Base-by-base conservation (phyloP, 345 rosid species). In the Leavenworthia alabamica region DNA sequence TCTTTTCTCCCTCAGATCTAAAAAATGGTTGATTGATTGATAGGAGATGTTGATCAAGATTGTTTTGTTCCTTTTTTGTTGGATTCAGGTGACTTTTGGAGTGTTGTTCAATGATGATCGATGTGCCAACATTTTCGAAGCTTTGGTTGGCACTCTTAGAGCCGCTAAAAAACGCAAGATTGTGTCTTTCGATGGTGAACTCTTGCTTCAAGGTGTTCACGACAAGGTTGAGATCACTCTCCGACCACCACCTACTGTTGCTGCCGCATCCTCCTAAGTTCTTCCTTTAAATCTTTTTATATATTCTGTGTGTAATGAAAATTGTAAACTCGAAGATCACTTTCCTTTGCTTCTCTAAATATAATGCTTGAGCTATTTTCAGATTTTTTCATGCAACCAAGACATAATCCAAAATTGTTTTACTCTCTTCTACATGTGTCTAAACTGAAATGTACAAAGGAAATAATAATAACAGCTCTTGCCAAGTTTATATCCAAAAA, bases 101-200 rank as follows among this genome's bases (percentile, higher is more conserved):
- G 91, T 85, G 56, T 72, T 89, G 63, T 89, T 93, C 71, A 70
- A 85, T 31, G 97, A 92, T 11, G 96, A 93, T 31, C 78, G 81
- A 62, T 93, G 99, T 55, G 90, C 97, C n/a, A 89, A 89, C 78
- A 83, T 89, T 69, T 89, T 93, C 20, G 97, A 93, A 78, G 97
- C 96, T 60, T 72, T 89, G 53, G 94, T 87, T 32, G 97, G 99
- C 66, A 93, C 97, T 1, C 71, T 89, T 53, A 85, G 97, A 75
- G 99, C 97, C 1, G 99, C 99, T 2, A 86, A 93, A 83, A 86
- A 73, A 77, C 88, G 99, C 14, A 93, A 89, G 62, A 3, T 85
- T 22, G 45, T 93, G 9, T 33, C 88, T 0, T 87, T 85, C 43
- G 85, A 82, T 14, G 97, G 97, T 13, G 97, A 89, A 54, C 79